phyloP scores from a whole-genome alignment of 2,329 filamentous ascomycete species.

The Sporothrix euskadiensis region DNA sequence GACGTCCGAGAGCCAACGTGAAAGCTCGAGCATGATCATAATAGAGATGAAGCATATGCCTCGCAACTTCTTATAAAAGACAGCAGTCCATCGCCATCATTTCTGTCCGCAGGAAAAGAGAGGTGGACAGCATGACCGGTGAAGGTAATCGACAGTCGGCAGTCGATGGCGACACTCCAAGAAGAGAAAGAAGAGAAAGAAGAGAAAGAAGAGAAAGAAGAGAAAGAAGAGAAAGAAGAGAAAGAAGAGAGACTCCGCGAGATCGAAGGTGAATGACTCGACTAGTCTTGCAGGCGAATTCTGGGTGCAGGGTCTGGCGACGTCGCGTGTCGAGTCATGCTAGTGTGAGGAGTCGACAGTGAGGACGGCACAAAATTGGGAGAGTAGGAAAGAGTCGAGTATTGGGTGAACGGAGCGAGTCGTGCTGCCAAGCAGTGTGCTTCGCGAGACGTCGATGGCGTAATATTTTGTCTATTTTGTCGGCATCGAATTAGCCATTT shows the following conservation, averaged over 20 bases:
- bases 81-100: not conserved
- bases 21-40: not conserved
- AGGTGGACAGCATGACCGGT: not conserved
- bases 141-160: not conserved
- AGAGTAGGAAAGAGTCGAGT: not conserved
- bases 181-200: not conserved
- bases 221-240: not conserved
- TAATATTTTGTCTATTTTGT: not conserved
- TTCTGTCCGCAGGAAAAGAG: not conserved
- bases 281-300: not conserved
- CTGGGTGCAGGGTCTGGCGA: not conserved
- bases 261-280: not conserved
- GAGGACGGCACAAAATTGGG: not conserved
- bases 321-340: slow-evolving; percentile 26
- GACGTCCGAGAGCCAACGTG: not conserved
- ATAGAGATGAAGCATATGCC: not conserved
- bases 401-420: not conserved
- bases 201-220: not conserved
- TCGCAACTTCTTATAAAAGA: not conserved
- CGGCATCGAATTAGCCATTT: not conserved
- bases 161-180: not conserved
- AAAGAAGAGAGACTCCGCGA: not conserved
- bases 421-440: not conserved
- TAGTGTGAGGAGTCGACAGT: slow-evolving; percentile 15
- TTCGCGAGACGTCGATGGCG: not conserved